Evolutionary conservation across 2,329 filamentous ascomycete genomes (phyloP).

Genomic region (Alternaria dauci): DNA sequence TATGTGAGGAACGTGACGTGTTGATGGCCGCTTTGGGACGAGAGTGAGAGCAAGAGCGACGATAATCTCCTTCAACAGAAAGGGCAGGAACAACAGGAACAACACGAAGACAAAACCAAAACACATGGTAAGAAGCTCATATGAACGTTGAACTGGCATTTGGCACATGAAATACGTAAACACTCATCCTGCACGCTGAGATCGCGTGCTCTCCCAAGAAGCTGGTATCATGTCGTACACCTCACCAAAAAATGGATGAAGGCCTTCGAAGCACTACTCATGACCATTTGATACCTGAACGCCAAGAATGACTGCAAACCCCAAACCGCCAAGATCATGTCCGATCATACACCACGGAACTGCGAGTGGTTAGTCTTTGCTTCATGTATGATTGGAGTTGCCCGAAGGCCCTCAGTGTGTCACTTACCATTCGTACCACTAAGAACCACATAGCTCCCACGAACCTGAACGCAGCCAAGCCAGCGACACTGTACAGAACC

Average conservation of each 20-base stretch:
- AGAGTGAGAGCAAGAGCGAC: background rate
- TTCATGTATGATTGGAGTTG: background rate
- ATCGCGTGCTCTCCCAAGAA: slow-evolving; percentile 12
- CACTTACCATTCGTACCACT: slow-evolving; percentile 61
- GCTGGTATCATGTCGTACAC: slow-evolving; percentile 32
- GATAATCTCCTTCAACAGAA: background rate
- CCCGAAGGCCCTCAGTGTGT: background rate
- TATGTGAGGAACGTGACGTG: background rate
- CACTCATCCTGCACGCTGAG: slow-evolving; percentile 13
- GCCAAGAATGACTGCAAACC: slow-evolving; percentile 4
- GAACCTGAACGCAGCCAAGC: slow-evolving; percentile 84
- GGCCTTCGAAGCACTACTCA: slow-evolving; percentile 10
- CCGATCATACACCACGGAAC: slow-evolving; percentile 60
- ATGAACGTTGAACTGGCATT: background rate
- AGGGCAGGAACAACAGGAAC: background rate
- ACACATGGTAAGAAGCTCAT: background rate
- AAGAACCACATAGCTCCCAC: slow-evolving; percentile 91
- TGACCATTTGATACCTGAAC: slow-evolving; percentile 15
- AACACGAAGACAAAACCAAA: background rate
- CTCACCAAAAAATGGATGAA: slow-evolving; percentile 7
- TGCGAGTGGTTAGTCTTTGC: slow-evolving; percentile 44
- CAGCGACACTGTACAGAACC: slow-evolving; percentile 89
- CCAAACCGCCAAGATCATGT: background rate
- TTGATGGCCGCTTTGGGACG: background rate
- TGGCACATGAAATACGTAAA: slow-evolving; percentile 11